Percentiles rank a stretch among this genome's conserved stretches.
Evolutionary conservation across 192 early-diverging fungal species (phyloP).

Genomic region (Entomortierella beljakovae): DNA sequence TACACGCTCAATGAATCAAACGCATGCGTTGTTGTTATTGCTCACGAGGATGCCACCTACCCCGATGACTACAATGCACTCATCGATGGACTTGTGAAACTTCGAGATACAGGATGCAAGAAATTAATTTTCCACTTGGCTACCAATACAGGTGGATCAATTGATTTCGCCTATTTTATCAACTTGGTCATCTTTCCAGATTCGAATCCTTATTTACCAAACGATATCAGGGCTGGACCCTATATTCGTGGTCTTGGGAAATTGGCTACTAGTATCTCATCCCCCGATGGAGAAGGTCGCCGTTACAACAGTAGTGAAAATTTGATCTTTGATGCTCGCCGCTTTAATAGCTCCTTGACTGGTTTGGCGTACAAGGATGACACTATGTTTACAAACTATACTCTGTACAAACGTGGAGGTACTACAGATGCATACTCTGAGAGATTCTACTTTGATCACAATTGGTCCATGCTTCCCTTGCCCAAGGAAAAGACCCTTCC

Average conservation of each 20-base stretch:
- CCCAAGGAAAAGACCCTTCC: slow-evolving; percentile 37
- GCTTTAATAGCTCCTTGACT: slow-evolving; percentile 5
- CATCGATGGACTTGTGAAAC: slow-evolving; percentile 28
- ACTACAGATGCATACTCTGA: slow-evolving; percentile 22
- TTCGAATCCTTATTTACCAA: slow-evolving; percentile 28
- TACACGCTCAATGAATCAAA: slow-evolving; percentile 26
- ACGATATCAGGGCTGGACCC: slow-evolving; percentile 22
- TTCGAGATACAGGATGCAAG: slow-evolving; percentile 37
- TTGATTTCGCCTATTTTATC: slow-evolving; percentile 50
- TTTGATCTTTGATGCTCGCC: slow-evolving; percentile 34
- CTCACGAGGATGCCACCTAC: slow-evolving; percentile 26
- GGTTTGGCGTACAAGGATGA: slow-evolving; percentile 34
- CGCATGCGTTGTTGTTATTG: slow-evolving; percentile 51
- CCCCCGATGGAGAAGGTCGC: no score
- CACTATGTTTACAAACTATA: slow-evolving; percentile 33
- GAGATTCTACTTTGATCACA: slow-evolving; percentile 24
- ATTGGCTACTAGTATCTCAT: slow-evolving; percentile 8
- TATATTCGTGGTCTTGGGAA: slow-evolving; percentile 27
- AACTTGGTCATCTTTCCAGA: slow-evolving; percentile 49
- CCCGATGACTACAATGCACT: slow-evolving; percentile 25
- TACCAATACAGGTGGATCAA: slow-evolving; percentile 52
- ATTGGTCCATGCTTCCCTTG: slow-evolving; percentile 45
- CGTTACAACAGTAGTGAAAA: neutral
- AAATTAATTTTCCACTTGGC: slow-evolving; percentile 56
- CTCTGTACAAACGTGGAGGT: slow-evolving; percentile 24